A percentile compares a stretch with the other conserved stretches of the same genome.
These are phyloP conservation scores for Komagataella pseudopastoris DNA, from an alignment of 805 yeast species.

Conservation along the genomic window DNA sequence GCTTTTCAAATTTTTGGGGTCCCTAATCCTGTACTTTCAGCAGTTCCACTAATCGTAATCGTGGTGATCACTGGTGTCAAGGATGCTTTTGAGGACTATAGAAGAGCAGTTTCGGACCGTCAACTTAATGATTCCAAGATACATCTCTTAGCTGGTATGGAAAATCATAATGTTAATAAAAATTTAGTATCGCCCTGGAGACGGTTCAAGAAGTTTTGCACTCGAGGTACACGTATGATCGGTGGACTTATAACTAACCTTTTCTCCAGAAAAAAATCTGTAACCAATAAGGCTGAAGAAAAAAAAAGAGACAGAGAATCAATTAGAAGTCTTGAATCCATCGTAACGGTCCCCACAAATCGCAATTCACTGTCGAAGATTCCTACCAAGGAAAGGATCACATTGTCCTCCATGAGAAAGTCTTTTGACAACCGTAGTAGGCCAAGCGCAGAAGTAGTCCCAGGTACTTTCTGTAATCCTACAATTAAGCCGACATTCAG, in stretches of 20 bases:
- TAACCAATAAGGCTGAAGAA: neutral
- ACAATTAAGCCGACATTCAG: conserved; percentile 14
- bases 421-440: conserved; percentile 5
- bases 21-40: conserved; percentile 55
- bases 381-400: neutral
- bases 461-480: conserved; percentile 20
- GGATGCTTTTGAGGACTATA: conserved; percentile 68
- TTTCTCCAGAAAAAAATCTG: conserved; percentile 3
- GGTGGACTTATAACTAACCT: conserved; percentile 1
- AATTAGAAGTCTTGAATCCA: neutral
- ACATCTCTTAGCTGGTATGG: conserved; percentile 37
- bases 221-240: conserved; percentile 16
- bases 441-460: conserved; percentile 10
- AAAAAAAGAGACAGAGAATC: neutral
- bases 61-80: conserved; percentile 61
- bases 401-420: conserved; percentile 1
- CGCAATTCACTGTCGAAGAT: neutral
- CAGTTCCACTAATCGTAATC: conserved; percentile 73
- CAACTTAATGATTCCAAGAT: conserved; percentile 58
- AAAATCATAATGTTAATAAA: conserved; percentile 42
- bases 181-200: conserved; percentile 56
- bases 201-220: conserved; percentile 41
- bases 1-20: conserved; percentile 65
- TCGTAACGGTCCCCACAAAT: neutral
- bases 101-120: conserved; percentile 48